phyloP scores from a whole-genome alignment of 495 filamentous ascomycete species.

The Aspergillus sparsus region DNA sequence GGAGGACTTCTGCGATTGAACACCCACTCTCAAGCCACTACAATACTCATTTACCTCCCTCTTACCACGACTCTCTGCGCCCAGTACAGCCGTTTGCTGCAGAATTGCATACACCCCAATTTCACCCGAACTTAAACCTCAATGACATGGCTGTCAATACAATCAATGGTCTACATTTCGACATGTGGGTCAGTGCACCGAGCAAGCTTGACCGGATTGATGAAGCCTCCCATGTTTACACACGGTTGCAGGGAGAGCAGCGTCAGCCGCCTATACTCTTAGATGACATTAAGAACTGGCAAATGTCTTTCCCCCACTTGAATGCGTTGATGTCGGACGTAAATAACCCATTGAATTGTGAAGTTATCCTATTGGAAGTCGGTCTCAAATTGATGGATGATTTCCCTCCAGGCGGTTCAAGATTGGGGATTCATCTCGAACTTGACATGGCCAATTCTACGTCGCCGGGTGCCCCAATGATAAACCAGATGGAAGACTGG shows the following conservation, averaged over 20 bases:
- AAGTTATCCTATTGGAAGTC: slow-evolving; percentile 53
- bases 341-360: slow-evolving; percentile 41
- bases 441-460: slow-evolving; percentile 44
- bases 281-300: slow-evolving; percentile 49
- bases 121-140: slow-evolving; percentile 40
- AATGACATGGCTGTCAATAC: slow-evolving; percentile 35
- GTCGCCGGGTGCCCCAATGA: slow-evolving; percentile 39
- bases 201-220: slow-evolving; percentile 45
- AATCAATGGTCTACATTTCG: slow-evolving; percentile 50
- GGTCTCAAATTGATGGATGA: slow-evolving; percentile 50
- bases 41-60: slow-evolving; percentile 27
- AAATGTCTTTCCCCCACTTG: slow-evolving; percentile 47
- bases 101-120: slow-evolving; percentile 42
- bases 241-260: slow-evolving; percentile 48
- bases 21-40: slow-evolving; percentile 41
- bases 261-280: slow-evolving; percentile 44
- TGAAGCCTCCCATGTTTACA: slow-evolving; percentile 50
- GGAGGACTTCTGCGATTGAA: slow-evolving; percentile 41
- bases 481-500: slow-evolving; percentile 50
- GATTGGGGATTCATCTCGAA: slow-evolving; percentile 47
- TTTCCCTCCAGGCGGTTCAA: slow-evolving; percentile 44
- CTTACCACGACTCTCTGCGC: slow-evolving; percentile 40
- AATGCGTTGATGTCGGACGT: slow-evolving; percentile 38
- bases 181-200: slow-evolving; percentile 53
- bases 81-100: slow-evolving; percentile 38